Evolutionary conservation across 1,139 yeast species (phyloP).

Genomic region (Nakaseomyces glabratus): DNA sequence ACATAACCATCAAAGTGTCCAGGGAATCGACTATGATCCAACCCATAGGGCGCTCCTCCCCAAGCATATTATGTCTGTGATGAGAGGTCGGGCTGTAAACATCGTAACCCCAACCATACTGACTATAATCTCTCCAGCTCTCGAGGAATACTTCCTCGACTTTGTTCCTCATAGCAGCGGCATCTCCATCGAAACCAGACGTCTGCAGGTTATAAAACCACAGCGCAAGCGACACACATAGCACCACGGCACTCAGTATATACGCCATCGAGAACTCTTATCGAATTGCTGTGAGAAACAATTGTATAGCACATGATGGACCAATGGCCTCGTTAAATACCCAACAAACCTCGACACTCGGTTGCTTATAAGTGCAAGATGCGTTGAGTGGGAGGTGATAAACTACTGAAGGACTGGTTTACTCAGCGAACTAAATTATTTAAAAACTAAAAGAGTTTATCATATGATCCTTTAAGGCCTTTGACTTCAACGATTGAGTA

Average conservation of each 20-base stretch:
- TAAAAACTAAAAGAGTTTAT: no score
- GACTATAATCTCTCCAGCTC: constrained; percentile 72
- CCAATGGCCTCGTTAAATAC: no score
- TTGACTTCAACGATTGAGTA: no score
- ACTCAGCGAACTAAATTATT: no score
- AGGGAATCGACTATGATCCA: constrained; percentile 91
- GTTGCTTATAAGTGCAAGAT: no score
- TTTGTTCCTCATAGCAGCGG: background rate
- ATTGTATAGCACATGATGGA: no score
- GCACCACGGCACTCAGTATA: constrained; percentile 1
- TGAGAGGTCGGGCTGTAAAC: constrained; percentile 54
- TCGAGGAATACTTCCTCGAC: constrained; percentile 48
- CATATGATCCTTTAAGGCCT: no score
- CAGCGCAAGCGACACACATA: background rate
- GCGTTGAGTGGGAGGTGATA: no score
- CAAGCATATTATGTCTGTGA: constrained; percentile 56
- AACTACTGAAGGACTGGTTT: no score
- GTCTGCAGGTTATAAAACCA: constrained; percentile 1
- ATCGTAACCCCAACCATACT: constrained; percentile 79
- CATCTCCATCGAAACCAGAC: background rate
- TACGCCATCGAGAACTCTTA: no score
- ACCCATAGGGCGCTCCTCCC: constrained; percentile 69
- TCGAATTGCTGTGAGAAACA: no score
- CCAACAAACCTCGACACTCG: no score
- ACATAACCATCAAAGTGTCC: constrained; percentile 81